Percentiles rank a stretch among this genome's conserved stretches.
phyloP scores from a whole-genome alignment of 345 rosid species.

The Eucalyptus microcorys region DNA sequence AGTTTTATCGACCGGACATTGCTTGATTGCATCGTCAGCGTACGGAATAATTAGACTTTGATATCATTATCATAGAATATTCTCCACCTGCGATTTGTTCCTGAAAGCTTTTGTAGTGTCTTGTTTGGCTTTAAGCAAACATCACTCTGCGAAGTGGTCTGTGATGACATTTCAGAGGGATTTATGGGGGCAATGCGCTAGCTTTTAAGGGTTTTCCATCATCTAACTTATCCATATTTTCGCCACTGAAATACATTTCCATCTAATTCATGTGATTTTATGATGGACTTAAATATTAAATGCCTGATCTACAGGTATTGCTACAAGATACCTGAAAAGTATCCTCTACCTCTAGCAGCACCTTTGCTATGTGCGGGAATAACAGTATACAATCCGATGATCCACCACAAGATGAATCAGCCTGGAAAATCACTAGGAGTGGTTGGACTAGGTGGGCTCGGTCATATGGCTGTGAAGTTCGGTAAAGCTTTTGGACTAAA shows the following conservation, averaged over 20 bases:
- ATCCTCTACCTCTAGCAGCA: slow-evolving; percentile 18
- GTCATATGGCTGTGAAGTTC: slow-evolving; percentile 37
- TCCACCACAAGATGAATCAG: slow-evolving; percentile 25
- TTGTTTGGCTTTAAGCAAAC: not conserved
- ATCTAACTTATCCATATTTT: not conserved
- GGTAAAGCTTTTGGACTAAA: slow-evolving; percentile 32
- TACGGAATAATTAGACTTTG: not conserved
- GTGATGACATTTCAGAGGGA: not conserved
- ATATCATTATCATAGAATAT: no score
- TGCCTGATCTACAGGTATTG: slow-evolving; percentile 11
- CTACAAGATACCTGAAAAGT: slow-evolving; percentile 24
- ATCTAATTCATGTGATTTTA: not conserved
- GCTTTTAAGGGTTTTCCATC: not conserved
- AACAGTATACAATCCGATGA: slow-evolving; percentile 27
- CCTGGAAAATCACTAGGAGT: slow-evolving; percentile 27
- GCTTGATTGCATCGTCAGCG: not conserved
- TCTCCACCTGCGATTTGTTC: not conserved
- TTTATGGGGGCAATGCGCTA: not conserved
- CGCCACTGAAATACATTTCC: not conserved
- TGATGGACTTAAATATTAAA: not conserved
- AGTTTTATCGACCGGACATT: not conserved
- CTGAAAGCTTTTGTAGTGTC: not conserved
- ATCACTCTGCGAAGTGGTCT: not conserved
- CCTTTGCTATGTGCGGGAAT: slow-evolving; percentile 34
- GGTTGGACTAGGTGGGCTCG: slow-evolving; percentile 35